A percentile compares a stretch with the other conserved stretches of the same genome.
Conservation (phyloP, 2,329 filamentous ascomycete genomes). For the Colletotrichum brevisporum region DNA sequence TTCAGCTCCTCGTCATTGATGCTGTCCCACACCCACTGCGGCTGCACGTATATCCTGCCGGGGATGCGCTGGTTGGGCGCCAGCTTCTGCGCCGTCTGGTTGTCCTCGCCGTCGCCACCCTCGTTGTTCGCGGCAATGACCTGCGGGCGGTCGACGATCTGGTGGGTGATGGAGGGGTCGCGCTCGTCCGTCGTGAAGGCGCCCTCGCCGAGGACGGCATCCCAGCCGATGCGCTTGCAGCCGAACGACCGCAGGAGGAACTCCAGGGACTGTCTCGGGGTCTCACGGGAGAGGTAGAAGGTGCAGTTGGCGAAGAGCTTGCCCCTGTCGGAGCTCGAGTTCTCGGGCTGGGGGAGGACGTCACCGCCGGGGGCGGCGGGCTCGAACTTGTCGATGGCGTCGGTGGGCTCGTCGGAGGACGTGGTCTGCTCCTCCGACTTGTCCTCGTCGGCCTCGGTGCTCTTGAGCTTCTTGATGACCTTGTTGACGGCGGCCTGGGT, state of each 20-base stretch:
- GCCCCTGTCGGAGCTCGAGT: conserved; percentile 75
- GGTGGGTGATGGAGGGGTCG: conserved; percentile 92
- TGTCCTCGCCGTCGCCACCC: conserved; percentile 64
- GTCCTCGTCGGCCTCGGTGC: conserved; percentile 61
- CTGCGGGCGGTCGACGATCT: conserved; percentile 92
- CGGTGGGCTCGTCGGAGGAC: conserved; percentile 60
- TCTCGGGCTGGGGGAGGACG: conserved; percentile 82
- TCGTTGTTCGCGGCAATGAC: conserved; percentile 66
- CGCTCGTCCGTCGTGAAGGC: conserved; percentile 92
- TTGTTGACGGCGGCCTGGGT: conserved; percentile 78
- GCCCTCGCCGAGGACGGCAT: conserved; percentile 89
- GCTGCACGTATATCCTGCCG: conserved; percentile 94
- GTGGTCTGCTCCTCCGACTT: conserved; percentile 56
- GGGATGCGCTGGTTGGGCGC: conserved; percentile 81
- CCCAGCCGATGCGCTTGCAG: conserved; percentile 97
- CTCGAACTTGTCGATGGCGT: conserved; percentile 92
- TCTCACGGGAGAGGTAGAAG: conserved; percentile 94
- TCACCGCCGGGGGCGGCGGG: conserved; percentile 88
- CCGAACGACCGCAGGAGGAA: conserved; percentile 95
- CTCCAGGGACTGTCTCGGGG: conserved; percentile 89
- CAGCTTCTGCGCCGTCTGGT: conserved; percentile 73
- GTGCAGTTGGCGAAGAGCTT: conserved; percentile 91
- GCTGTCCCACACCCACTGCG: conserved; percentile 99
- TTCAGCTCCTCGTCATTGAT: conserved; percentile 93
- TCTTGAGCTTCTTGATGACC: conserved; percentile 77